A percentile compares a stretch with the other conserved stretches of the same genome.
Conservation (phyloP, 768 basidiomycete genomes). For the Russula ochroleuca region DNA sequence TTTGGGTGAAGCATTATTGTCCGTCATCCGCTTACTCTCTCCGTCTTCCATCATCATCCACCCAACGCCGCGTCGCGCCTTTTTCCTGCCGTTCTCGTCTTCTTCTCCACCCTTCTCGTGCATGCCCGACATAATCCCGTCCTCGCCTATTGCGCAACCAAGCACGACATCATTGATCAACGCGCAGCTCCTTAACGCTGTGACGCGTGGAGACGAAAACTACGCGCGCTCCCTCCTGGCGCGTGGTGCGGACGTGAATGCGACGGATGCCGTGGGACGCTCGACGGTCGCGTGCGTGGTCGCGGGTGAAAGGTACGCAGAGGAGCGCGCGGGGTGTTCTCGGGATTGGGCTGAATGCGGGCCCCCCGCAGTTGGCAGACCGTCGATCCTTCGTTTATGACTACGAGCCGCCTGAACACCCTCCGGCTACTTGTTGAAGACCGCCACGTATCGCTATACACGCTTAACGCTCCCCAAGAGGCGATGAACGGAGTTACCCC, state of each 20-base stretch:
- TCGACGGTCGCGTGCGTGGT: slow-evolving; percentile 65
- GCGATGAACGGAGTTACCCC: slow-evolving; percentile 72
- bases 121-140: slow-evolving; percentile 15
- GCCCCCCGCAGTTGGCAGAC: slow-evolving; percentile 53
- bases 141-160: slow-evolving; percentile 2
- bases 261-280: slow-evolving; percentile 54
- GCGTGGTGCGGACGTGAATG: slow-evolving; percentile 65
- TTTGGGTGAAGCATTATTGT: not conserved
- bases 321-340: slow-evolving; percentile 14
- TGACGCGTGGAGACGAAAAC: slow-evolving; percentile 51
- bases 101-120: not conserved
- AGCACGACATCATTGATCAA: slow-evolving; percentile 2
- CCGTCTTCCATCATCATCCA: slow-evolving; percentile 6
- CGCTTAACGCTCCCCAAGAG: slow-evolving; percentile 68
- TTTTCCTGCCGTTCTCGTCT: slow-evolving; percentile 1
- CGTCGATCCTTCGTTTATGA: slow-evolving; percentile 64
- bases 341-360: not conserved
- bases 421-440: slow-evolving; percentile 54
- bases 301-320: slow-evolving; percentile 63
- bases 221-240: slow-evolving; percentile 51
- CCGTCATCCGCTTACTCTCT: slow-evolving; percentile 8
- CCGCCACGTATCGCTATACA: slow-evolving; percentile 58
- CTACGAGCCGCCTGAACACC: slow-evolving; percentile 50
- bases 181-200: slow-evolving; percentile 37
- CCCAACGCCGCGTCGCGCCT: not conserved